These are phyloP conservation scores for Cicer cuneatum DNA, from an alignment of 306 rosid species.

Conservation along the genomic window DNA sequence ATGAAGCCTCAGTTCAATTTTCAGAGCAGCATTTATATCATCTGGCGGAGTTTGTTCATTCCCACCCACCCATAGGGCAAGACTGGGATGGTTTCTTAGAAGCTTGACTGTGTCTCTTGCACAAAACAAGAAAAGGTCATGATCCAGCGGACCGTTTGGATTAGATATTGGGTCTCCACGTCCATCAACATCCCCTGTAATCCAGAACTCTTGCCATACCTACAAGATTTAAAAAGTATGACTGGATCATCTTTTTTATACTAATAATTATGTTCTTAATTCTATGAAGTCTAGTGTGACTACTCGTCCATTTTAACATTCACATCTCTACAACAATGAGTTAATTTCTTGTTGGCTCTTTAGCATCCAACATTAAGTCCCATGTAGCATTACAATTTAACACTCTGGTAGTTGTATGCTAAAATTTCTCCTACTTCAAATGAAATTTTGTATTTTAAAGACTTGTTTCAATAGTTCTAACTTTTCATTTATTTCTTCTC, in stretches of 20 bases:
- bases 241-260: too few relatives aligned
- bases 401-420: not conserved
- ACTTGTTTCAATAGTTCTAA: too few relatives aligned
- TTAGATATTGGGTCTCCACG: slow-evolving; percentile 85
- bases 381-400: not conserved
- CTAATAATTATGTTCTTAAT: not conserved
- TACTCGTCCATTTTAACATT: not conserved
- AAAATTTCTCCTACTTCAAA: too few relatives aligned
- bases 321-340: not conserved
- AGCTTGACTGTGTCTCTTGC: slow-evolving; percentile 95
- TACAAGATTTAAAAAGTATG: slow-evolving; percentile 43
- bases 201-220: slow-evolving; percentile 99
- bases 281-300: not conserved
- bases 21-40: slow-evolving; percentile 75
- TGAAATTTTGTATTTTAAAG: too few relatives aligned
- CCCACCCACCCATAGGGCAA: slow-evolving; percentile 98
- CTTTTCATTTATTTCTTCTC: too few relatives aligned
- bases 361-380: not conserved
- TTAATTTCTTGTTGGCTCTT: not conserved
- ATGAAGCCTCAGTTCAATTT: slow-evolving; percentile 78
- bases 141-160: slow-evolving; percentile 90
- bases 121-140: slow-evolving; percentile 89
- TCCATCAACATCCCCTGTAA: slow-evolving; percentile 94
- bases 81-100: slow-evolving; percentile 94
- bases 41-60: slow-evolving; percentile 93